phyloP scores from a whole-genome alignment of 2,329 filamentous ascomycete species.

The Aspergillus sp. region DNA sequence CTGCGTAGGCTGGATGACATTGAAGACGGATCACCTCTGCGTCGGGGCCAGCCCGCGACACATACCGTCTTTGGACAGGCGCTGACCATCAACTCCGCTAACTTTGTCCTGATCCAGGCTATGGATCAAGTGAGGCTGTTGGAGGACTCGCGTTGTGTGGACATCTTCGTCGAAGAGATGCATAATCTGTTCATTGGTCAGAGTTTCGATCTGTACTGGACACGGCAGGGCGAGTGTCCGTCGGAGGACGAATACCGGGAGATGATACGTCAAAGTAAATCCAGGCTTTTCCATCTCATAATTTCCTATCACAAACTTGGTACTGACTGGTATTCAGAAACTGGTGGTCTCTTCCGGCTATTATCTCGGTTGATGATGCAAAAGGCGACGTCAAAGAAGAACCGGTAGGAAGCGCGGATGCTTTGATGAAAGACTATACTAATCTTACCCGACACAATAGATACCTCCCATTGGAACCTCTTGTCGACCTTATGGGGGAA shows the following conservation, averaged over 20 bases:
- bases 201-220: conserved; percentile 46
- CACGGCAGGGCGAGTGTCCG: conserved; percentile 37
- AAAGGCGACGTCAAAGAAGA: conserved; percentile 22
- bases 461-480: conserved; percentile 47
- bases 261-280: conserved; percentile 42
- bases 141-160: conserved; percentile 32
- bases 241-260: conserved; percentile 43
- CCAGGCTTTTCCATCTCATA: background rate
- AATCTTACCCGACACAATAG: conserved; percentile 7
- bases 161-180: conserved; percentile 41
- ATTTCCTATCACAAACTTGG: background rate
- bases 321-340: conserved; percentile 25
- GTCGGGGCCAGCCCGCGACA: conserved; percentile 46
- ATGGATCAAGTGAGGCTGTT: conserved; percentile 37
- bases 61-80: conserved; percentile 48
- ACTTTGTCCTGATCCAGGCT: conserved; percentile 45
- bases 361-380: conserved; percentile 41
- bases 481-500: conserved; percentile 59
- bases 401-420: conserved; percentile 4
- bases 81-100: conserved; percentile 52
- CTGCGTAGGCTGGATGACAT: conserved; percentile 46
- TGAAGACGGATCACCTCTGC: conserved; percentile 46
- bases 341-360: conserved; percentile 44
- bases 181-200: conserved; percentile 45
- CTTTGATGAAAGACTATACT: background rate